phyloP scores from a whole-genome alignment of 257 asterid genomes.

The Handroanthus guayacan region DNA sequence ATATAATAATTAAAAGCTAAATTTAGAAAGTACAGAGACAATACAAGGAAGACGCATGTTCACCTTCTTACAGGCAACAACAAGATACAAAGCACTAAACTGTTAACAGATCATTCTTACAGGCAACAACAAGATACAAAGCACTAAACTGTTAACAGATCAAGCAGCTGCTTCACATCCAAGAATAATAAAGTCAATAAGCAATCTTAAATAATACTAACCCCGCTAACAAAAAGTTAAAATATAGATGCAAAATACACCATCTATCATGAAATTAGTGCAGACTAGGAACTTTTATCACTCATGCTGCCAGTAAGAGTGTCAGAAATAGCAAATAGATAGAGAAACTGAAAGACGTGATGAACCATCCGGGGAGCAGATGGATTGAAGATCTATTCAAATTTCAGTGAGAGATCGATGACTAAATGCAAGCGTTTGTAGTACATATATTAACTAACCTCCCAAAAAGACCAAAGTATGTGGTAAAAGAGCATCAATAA shows the following conservation, averaged over 20 bases:
- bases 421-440: too few relatives aligned
- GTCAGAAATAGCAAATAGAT: not conserved
- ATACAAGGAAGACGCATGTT: not conserved
- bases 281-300: too few relatives aligned
- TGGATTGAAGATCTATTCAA: too few relatives aligned
- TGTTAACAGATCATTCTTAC: slow-evolving; percentile 9
- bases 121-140: slow-evolving; percentile 20
- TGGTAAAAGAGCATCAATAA: too few relatives aligned
- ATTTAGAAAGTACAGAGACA: not conserved
- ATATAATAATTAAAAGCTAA: not conserved
- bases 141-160: not conserved
- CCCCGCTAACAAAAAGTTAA: slow-evolving; percentile 4
- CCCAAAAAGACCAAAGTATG: too few relatives aligned
- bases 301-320: too few relatives aligned
- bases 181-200: slow-evolving; percentile 17
- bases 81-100: slow-evolving; percentile 9
- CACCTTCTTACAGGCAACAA: slow-evolving; percentile 21
- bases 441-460: too few relatives aligned
- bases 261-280: slow-evolving; percentile 2
- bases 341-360: not conserved
- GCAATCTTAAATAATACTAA: slow-evolving; percentile 16
- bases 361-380: too few relatives aligned
- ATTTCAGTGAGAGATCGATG: too few relatives aligned
- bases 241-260: not conserved
- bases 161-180: not conserved